Evolutionary conservation across 768 basidiomycete species (phyloP).

Genomic region (Phaffia tasmanica): DNA sequence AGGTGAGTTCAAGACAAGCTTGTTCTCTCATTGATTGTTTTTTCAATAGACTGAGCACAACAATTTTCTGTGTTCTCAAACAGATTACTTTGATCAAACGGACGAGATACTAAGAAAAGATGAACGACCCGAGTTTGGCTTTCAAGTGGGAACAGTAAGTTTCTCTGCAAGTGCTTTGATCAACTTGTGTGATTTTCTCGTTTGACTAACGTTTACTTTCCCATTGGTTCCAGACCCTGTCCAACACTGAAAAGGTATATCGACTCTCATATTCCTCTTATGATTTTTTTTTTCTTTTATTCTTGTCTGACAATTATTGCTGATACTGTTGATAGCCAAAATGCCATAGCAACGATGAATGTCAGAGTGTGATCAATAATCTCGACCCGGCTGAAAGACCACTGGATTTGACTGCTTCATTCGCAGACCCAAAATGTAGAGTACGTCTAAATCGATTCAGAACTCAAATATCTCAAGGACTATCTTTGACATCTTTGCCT

Average conservation of each 20-base stretch:
- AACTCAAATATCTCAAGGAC: not conserved
- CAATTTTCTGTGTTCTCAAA: too few relatives aligned
- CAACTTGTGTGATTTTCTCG: not conserved
- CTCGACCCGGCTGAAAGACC: conserved; percentile 72
- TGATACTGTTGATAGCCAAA: conserved; percentile 47
- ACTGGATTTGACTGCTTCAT: conserved; percentile 49
- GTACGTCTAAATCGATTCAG: conserved; percentile 43
- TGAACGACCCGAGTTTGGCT: conserved; percentile 71
- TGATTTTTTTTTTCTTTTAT: conserved; percentile 38
- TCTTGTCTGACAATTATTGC: conserved; percentile 27
- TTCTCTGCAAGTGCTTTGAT: not conserved
- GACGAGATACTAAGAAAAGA: conserved; percentile 55
- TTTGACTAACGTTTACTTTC: not conserved
- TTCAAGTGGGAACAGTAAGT: conserved; percentile 46
- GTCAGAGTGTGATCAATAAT: conserved; percentile 62
- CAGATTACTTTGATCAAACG: conserved; percentile 76
- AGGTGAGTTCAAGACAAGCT: not conserved
- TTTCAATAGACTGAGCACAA: too few relatives aligned
- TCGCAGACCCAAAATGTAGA: conserved; percentile 86
- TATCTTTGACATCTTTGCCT: not conserved
- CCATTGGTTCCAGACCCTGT: too few relatives aligned
- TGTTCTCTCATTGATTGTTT: too few relatives aligned
- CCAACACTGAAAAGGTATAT: too few relatives aligned
- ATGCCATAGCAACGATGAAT: conserved; percentile 54
- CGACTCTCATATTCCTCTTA: too few relatives aligned